Evolutionary conservation across 2,329 filamentous ascomycete genomes (phyloP).

Genomic region (Cytospora leucostoma): DNA sequence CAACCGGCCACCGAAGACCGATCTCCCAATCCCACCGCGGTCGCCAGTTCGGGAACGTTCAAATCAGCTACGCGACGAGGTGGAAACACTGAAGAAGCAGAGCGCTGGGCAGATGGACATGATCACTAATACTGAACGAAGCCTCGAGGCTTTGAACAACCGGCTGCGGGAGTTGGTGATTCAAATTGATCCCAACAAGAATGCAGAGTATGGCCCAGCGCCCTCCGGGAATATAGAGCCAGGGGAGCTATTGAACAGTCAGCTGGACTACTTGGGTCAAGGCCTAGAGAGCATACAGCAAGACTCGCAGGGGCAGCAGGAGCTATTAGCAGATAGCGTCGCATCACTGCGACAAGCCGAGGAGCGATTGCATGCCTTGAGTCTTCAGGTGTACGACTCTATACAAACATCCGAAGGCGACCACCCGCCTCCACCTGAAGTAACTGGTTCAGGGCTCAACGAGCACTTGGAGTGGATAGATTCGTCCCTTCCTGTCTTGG

Average conservation of each 20-base stretch:
- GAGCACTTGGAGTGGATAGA: slow-evolving; percentile 72
- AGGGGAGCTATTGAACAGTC: slow-evolving; percentile 51
- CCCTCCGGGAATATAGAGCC: slow-evolving; percentile 45
- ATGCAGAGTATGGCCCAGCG: slow-evolving; percentile 47
- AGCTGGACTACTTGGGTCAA: slow-evolving; percentile 72
- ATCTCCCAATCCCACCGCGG: slow-evolving; percentile 60
- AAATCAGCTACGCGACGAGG: slow-evolving; percentile 49
- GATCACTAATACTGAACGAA: slow-evolving; percentile 63
- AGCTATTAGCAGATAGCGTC: slow-evolving; percentile 31
- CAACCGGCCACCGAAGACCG: slow-evolving; percentile 42
- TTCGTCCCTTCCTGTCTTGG: slow-evolving; percentile 55
- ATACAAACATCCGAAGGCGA: slow-evolving; percentile 51
- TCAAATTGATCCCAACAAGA: slow-evolving; percentile 56
- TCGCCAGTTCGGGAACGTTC: slow-evolving; percentile 58
- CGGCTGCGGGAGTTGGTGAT: slow-evolving; percentile 25
- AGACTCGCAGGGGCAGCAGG: slow-evolving; percentile 50
- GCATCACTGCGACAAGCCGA: slow-evolving; percentile 46
- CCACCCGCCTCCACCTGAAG: slow-evolving; percentile 59
- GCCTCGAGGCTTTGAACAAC: slow-evolving; percentile 66
- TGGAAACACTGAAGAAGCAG: slow-evolving; percentile 41
- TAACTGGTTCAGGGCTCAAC: slow-evolving; percentile 58
- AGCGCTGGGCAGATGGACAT: slow-evolving; percentile 47
- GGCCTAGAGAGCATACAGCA: slow-evolving; percentile 62
- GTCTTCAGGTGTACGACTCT: slow-evolving; percentile 63
- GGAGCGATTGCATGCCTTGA: slow-evolving; percentile 62